Evolutionary conservation across 2,329 filamentous ascomycete genomes (phyloP).

Genomic region (Epichloe uncinata): DNA sequence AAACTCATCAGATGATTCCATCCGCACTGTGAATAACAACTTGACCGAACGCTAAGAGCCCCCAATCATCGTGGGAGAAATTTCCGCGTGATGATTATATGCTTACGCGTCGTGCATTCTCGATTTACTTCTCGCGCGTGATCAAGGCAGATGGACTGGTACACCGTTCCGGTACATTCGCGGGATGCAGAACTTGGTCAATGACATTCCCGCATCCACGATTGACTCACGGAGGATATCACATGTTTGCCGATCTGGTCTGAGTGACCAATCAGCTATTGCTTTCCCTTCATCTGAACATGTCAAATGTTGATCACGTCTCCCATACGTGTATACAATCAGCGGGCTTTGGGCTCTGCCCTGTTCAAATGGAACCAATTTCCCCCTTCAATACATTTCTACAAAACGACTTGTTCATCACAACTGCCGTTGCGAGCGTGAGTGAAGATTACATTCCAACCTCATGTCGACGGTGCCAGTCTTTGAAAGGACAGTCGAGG

Average conservation of each 20-base stretch:
- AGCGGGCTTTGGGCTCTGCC: neutral
- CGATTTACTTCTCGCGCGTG: neutral
- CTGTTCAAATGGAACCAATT: neutral
- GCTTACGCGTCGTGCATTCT: neutral
- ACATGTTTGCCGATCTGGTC: neutral
- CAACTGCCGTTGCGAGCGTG: neutral
- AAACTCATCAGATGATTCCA: neutral
- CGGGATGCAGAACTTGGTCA: neutral
- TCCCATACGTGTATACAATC: neutral
- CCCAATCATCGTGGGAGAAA: neutral
- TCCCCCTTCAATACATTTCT: neutral
- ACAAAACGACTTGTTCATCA: neutral
- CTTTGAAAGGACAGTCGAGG: conserved; percentile 14
- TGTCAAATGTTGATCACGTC: neutral
- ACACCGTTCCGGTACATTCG: neutral
- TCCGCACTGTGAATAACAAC: neutral
- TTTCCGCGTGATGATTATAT: neutral
- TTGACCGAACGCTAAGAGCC: neutral
- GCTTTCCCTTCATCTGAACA: neutral
- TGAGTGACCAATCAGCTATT: neutral
- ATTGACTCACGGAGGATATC: neutral
- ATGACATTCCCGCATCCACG: neutral
- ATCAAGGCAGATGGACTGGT: neutral
- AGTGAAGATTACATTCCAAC: neutral
- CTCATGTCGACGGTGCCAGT: conserved; percentile 10